Conservation (phyloP, 371 early-diverging fungal genomes). For the Syncephalastrum contaminatum region DNA sequence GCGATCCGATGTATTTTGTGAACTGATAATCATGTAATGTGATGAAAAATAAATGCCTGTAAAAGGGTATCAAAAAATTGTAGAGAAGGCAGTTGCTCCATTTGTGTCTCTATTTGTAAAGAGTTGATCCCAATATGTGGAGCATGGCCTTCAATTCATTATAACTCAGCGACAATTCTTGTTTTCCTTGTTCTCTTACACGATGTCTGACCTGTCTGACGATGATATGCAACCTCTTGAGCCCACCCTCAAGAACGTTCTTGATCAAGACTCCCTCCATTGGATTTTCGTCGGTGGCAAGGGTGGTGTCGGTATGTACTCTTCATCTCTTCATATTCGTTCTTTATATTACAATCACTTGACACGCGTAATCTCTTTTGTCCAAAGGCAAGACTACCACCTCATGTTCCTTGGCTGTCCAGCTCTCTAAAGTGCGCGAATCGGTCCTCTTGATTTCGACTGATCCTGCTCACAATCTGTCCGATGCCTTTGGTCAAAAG, state of each 20-base stretch:
- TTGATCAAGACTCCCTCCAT: slow-evolving; percentile 92
- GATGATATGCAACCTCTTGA: slow-evolving; percentile 70
- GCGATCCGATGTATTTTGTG: no score
- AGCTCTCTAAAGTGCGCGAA: slow-evolving; percentile 89
- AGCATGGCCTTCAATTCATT: neutral
- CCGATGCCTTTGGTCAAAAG: slow-evolving; percentile 98
- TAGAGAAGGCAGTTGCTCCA: no score
- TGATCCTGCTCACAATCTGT: slow-evolving; percentile 98
- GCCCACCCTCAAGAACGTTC: slow-evolving; percentile 89
- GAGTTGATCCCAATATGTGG: no score
- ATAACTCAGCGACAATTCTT: neutral
- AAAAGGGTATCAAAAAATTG: no score
- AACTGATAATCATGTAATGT: no score
- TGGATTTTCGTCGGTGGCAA: slow-evolving; percentile 99
- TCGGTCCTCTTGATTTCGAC: slow-evolving; percentile 97
- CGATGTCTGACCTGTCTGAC: slow-evolving; percentile 54
- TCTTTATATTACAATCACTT: slow-evolving; percentile 5
- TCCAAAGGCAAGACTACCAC: slow-evolving; percentile 66
- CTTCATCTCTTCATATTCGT: slow-evolving; percentile 1
- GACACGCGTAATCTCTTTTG: neutral
- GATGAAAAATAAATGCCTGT: no score
- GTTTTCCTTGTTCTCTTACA: slow-evolving; percentile 10
- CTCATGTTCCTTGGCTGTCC: slow-evolving; percentile 87
- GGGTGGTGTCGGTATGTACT: slow-evolving; percentile 94
- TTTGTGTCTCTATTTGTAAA: no score